Conservation (phyloP, 2,329 filamentous ascomycete genomes). For the Sporothrix inflata region DNA sequence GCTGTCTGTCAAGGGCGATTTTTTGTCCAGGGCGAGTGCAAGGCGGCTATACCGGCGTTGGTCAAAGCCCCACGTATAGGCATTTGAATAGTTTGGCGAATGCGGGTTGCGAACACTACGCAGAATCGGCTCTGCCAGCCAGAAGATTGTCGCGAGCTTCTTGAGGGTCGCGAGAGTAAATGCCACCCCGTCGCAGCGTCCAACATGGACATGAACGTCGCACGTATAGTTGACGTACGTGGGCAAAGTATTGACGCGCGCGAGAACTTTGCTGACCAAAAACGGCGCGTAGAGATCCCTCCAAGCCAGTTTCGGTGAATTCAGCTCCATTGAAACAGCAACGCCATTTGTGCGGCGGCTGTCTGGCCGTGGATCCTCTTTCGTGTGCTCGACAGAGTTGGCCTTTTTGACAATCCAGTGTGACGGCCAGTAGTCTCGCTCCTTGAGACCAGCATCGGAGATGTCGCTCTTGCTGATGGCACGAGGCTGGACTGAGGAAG, state of each 20-base stretch:
- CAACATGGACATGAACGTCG: constrained; percentile 47
- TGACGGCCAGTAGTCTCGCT: constrained; percentile 43
- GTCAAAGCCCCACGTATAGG: constrained; percentile 46
- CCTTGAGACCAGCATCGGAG: constrained; percentile 32
- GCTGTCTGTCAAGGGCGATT: background rate
- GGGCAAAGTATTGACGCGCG: constrained; percentile 38
- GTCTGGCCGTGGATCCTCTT: constrained; percentile 34
- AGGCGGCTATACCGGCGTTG: constrained; percentile 42
- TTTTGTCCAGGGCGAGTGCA: constrained; percentile 34
- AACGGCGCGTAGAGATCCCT: constrained; percentile 32
- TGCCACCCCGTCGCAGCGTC: constrained; percentile 41
- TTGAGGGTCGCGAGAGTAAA: constrained; percentile 43
- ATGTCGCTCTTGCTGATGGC: constrained; percentile 41
- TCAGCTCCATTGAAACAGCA: constrained; percentile 45
- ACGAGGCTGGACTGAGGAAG: background rate
- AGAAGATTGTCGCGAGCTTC: constrained; percentile 43
- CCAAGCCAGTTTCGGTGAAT: constrained; percentile 43
- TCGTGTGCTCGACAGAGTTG: constrained; percentile 44
- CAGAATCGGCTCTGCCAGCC: constrained; percentile 45
- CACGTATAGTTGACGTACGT: constrained; percentile 43
- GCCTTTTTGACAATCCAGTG: constrained; percentile 48
- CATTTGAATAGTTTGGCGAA: constrained; percentile 45
- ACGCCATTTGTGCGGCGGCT: constrained; percentile 35
- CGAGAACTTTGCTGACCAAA: constrained; percentile 36
- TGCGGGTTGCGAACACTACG: constrained; percentile 44